A percentile compares a stretch with the other conserved stretches of the same genome.
Evolutionary conservation across 305 asterid species (phyloP).

Genomic region (Fraxinus baroniana): DNA sequence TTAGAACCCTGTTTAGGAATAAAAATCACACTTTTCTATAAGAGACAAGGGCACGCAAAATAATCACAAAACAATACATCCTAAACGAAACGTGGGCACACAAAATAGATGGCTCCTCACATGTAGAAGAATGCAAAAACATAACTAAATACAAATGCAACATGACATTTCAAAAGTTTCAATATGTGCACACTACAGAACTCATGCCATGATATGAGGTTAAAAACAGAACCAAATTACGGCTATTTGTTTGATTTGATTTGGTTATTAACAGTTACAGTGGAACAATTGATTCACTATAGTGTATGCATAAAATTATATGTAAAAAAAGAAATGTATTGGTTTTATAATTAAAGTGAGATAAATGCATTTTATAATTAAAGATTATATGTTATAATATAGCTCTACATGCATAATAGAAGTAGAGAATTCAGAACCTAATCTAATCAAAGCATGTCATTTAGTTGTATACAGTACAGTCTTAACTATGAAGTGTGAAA

Average conservation of each 20-base stretch:
- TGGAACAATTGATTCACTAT: background rate
- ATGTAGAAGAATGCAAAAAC: background rate
- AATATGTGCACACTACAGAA: background rate
- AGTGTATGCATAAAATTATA: background rate
- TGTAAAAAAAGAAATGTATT: background rate
- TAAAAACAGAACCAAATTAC: background rate
- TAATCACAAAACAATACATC: background rate
- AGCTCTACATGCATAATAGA: background rate
- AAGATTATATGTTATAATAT: background rate
- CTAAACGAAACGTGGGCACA: conserved; percentile 5
- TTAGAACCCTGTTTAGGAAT: conserved; percentile 64
- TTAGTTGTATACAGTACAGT: background rate
- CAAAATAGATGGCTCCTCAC: conserved; percentile 14
- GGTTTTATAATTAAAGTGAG: background rate
- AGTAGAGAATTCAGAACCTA: background rate
- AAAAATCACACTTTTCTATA: conserved; percentile 3
- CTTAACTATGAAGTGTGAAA: background rate
- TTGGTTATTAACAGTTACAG: background rate
- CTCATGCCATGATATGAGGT: background rate
- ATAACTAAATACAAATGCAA: background rate
- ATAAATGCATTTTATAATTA: background rate
- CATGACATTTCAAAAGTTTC: background rate
- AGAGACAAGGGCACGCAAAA: background rate
- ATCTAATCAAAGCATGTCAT: background rate
- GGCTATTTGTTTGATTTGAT: background rate